Conservation (phyloP, 148 eudicot species). For the Heliosperma pusillum region DNA sequence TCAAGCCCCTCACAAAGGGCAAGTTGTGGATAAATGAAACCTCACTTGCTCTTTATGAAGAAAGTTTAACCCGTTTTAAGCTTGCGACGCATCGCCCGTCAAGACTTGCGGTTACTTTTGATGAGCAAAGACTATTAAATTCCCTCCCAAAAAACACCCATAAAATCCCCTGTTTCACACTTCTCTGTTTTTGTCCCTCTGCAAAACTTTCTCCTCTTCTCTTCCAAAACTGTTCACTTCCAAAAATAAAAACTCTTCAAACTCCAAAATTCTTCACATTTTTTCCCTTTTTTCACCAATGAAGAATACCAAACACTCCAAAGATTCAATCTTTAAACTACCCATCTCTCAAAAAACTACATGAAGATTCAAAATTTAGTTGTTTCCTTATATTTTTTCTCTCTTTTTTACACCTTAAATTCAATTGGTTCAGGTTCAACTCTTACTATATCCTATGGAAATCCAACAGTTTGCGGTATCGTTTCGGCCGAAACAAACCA, state of each 20-base stretch:
- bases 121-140: not conserved
- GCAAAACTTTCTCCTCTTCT: not conserved
- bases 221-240: constrained; percentile 10
- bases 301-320: constrained; percentile 23
- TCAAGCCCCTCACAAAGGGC: too few relatives aligned
- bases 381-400: constrained; percentile 24
- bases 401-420: constrained; percentile 12
- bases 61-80: too few relatives aligned
- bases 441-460: constrained; percentile 42
- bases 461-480: constrained; percentile 62
- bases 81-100: too few relatives aligned
- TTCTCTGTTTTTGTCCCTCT: constrained; percentile 12
- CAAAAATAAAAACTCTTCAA: not conserved
- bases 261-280: not conserved
- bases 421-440: constrained; percentile 50
- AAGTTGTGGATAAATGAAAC: too few relatives aligned
- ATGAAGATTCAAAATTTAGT: constrained; percentile 32
- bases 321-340: constrained; percentile 7
- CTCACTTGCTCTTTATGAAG: too few relatives aligned
- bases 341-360: constrained; percentile 1
- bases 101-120: too few relatives aligned
- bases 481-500: constrained; percentile 41
- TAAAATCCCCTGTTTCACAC: constrained; percentile 13
- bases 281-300: constrained; percentile 11
- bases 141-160: not conserved